Percentiles rank a stretch among this genome's conserved stretches.
These are phyloP conservation scores for Fagopyrum homotropicum DNA, from an alignment of 148 eudicot genomes.

Conservation along the genomic window DNA sequence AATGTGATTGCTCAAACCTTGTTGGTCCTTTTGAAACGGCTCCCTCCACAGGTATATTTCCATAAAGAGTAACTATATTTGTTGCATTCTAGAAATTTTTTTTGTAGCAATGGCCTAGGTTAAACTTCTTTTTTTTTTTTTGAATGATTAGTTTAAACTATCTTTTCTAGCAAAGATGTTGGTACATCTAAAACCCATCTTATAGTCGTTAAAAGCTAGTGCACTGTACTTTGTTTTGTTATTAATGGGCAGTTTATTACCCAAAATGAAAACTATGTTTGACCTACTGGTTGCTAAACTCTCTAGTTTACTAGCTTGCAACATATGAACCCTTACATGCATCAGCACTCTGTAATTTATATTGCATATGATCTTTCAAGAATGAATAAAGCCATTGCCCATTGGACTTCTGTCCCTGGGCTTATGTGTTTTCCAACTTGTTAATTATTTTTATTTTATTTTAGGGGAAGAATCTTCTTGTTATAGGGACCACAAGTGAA, in stretches of 20 bases:
- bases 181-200: neutral
- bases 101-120: neutral
- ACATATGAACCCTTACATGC: neutral
- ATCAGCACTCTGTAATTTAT: neutral
- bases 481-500: constrained; percentile 94
- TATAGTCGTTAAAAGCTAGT: neutral
- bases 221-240: neutral
- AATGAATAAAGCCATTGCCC: neutral
- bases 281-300: neutral
- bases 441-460: neutral
- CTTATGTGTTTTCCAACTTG: neutral
- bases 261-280: neutral
- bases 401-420: neutral
- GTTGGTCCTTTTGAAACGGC: constrained; percentile 88
- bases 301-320: neutral
- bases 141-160: neutral
- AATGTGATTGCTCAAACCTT: constrained; percentile 89
- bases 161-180: neutral
- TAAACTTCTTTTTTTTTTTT: neutral
- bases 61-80: no score
- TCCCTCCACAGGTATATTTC: constrained; percentile 74
- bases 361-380: neutral
- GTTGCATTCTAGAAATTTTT: neutral
- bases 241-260: neutral
- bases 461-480: constrained; percentile 90